Conservation (phyloP, 306 rosid genomes). For the Gynostemma pentaphyllum region DNA sequence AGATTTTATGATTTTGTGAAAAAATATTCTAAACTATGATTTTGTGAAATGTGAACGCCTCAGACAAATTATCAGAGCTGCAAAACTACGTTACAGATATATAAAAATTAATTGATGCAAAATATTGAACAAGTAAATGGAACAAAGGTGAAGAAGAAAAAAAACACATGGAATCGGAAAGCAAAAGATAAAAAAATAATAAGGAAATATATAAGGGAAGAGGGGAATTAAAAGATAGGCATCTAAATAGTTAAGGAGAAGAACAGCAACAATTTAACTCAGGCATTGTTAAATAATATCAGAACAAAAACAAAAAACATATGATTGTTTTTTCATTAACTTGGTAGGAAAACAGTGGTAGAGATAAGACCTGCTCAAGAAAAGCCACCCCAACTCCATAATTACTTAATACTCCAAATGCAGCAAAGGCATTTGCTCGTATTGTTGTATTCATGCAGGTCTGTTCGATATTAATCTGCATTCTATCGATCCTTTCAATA, state of each 20-base stretch:
- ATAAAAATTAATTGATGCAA: no score
- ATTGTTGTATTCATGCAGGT: conserved; percentile 53
- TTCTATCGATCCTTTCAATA: background rate
- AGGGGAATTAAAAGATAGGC: background rate
- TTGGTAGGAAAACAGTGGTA: background rate
- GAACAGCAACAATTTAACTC: background rate
- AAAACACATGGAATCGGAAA: background rate
- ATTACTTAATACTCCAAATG: conserved; percentile 74
- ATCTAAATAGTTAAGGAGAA: background rate
- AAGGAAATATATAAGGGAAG: background rate
- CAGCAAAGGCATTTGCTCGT: conserved; percentile 88
- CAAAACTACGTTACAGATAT: background rate
- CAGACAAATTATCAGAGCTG: background rate
- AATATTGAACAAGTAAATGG: no score
- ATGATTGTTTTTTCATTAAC: background rate
- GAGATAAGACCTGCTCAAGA: conserved; percentile 73
- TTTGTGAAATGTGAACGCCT: background rate
- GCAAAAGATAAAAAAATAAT: background rate
- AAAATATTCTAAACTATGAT: background rate
- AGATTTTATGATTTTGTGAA: background rate
- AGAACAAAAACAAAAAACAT: background rate
- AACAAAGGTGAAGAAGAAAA: background rate
- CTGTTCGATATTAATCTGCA: conserved; percentile 25
- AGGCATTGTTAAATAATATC: background rate
- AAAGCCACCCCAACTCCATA: conserved; percentile 59